Evolutionary conservation across 2,329 filamentous ascomycete species (phyloP).

Genomic region (Fonsecaea erecta): DNA sequence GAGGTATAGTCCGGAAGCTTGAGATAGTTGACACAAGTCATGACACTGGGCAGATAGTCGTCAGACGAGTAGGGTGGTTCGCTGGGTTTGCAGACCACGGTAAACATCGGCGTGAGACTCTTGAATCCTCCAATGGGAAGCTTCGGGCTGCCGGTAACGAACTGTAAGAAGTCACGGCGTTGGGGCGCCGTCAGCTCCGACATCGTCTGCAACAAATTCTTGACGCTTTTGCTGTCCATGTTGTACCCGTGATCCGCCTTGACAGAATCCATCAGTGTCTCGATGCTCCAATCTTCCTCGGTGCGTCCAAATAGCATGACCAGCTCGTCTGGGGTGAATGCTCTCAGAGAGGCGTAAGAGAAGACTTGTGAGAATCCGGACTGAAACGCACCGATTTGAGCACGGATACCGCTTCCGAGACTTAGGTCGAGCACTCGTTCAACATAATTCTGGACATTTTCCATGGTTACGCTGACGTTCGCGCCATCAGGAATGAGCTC

Average conservation of each 20-base stretch:
- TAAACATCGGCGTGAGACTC: constrained; percentile 96
- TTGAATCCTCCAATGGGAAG: constrained; percentile 98
- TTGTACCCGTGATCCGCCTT: constrained; percentile 99
- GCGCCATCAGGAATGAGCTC: constrained; percentile 78
- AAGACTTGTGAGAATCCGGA: constrained; percentile 94
- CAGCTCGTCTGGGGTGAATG: constrained; percentile 93
- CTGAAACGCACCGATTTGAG: constrained; percentile 89
- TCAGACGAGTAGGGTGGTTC: constrained; percentile 92
- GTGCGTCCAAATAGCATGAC: constrained; percentile 91
- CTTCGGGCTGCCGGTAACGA: constrained; percentile 96
- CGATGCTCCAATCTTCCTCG: constrained; percentile 96
- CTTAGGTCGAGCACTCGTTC: constrained; percentile 92
- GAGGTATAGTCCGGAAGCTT: constrained; percentile 94
- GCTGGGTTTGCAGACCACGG: constrained; percentile 97
- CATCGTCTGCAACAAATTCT: constrained; percentile 92
- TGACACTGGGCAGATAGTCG: constrained; percentile 98
- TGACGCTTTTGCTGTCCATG: constrained; percentile 95
- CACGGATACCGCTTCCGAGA: constrained; percentile 81
- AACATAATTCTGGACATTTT: constrained; percentile 88
- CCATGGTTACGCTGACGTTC: constrained; percentile 76
- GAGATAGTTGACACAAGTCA: constrained; percentile 99
- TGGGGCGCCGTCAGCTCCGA: constrained; percentile 76
- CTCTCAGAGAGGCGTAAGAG: constrained; percentile 86
- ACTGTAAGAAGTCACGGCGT: constrained; percentile 92
- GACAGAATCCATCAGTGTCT: constrained; percentile 97